Evolutionary conservation across 495 filamentous ascomycete species (phyloP).

Genomic region (Haplographium delicatum): DNA sequence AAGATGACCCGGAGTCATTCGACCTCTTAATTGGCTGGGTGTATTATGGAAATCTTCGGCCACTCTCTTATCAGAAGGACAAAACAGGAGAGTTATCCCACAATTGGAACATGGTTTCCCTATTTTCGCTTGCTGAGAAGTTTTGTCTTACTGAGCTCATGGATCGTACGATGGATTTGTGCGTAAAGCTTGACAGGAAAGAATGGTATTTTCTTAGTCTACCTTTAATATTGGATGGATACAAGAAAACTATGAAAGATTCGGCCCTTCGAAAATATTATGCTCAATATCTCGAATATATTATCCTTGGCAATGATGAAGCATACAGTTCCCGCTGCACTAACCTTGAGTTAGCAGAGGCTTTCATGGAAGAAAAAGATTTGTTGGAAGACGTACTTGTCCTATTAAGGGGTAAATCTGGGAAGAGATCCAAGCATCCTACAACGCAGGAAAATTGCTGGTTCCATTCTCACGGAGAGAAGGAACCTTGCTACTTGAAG

Average conservation of each 20-base stretch:
- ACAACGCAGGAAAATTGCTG: neutral
- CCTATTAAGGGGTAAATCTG: neutral
- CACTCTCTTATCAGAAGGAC: neutral
- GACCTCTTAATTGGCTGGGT: slow-evolving; percentile 8
- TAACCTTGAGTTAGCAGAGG: neutral
- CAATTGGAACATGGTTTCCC: neutral
- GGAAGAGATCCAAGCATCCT: neutral
- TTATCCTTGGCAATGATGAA: neutral
- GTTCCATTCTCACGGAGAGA: neutral
- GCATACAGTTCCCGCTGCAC: neutral
- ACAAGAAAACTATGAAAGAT: neutral
- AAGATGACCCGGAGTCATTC: slow-evolving; percentile 3
- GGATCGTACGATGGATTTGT: neutral
- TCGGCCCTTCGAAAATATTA: neutral
- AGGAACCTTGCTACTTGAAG: neutral
- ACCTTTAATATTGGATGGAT: neutral
- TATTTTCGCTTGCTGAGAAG: neutral
- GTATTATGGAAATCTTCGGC: neutral
- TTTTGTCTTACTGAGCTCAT: neutral
- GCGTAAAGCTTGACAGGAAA: neutral
- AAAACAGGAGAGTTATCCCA: neutral
- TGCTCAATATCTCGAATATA: neutral
- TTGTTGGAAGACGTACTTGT: neutral
- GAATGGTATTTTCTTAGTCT: neutral
- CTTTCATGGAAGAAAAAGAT: neutral